Evolutionary conservation across 305 asterid species (phyloP).

Genomic region (Fraxinus paxiana): DNA sequence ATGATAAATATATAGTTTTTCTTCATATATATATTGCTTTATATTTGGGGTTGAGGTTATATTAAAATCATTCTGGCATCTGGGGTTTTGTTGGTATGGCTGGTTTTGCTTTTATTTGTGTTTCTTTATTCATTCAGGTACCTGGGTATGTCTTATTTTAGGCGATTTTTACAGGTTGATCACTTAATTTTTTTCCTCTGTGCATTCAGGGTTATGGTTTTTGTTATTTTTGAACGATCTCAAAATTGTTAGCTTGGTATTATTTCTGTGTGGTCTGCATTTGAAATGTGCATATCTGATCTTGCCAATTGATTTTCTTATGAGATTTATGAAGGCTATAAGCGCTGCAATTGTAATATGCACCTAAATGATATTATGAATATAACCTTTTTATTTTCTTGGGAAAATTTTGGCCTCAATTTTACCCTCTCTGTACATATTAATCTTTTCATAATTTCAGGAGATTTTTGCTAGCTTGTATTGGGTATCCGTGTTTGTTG

Average conservation of each 20-base stretch:
- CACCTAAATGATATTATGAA: background rate
- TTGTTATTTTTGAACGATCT: background rate
- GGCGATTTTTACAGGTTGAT: background rate
- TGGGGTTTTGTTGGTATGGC: background rate
- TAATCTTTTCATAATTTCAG: background rate
- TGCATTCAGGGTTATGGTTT: background rate
- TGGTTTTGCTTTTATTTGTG: background rate
- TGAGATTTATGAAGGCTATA: background rate
- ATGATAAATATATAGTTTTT: background rate
- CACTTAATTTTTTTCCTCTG: background rate
- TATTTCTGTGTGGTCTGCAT: background rate
- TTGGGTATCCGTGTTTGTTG: background rate
- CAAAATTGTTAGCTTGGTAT: background rate
- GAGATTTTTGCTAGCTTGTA: background rate
- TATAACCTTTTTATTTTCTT: background rate
- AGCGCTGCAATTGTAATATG: background rate
- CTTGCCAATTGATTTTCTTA: background rate
- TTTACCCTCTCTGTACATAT: background rate
- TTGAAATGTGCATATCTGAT: background rate
- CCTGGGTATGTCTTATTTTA: background rate
- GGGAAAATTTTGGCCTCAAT: background rate
- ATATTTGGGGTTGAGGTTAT: background rate
- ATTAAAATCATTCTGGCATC: background rate
- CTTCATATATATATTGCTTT: background rate
- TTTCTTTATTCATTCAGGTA: background rate